A percentile compares a stretch with the other conserved stretches of the same genome.
These are phyloP conservation scores for Colletotrichum phormii DNA, from an alignment of 2,329 filamentous ascomycete genomes.

Conservation along the genomic window DNA sequence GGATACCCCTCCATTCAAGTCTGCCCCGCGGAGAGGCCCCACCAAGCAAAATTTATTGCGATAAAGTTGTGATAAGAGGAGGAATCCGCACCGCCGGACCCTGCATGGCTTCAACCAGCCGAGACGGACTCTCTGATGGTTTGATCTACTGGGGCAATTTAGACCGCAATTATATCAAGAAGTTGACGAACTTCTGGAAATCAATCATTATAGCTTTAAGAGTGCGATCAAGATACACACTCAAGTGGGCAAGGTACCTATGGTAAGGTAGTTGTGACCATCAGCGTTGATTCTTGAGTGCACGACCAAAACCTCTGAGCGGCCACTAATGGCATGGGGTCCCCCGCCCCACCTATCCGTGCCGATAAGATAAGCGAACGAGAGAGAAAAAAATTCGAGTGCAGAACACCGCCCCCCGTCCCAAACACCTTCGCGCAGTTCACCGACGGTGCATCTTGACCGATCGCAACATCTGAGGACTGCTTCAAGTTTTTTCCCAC, in stretches of 20 bases:
- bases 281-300: not conserved
- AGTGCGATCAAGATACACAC: too few species aligned
- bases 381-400: slow-evolving; percentile 37
- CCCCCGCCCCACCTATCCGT: slow-evolving; percentile 1
- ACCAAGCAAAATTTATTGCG: slow-evolving; percentile 9
- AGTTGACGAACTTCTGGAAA: not conserved
- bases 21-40: slow-evolving; percentile 34
- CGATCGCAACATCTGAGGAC: slow-evolving; percentile 36
- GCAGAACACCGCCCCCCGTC: slow-evolving; percentile 16
- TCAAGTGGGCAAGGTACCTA: too few species aligned
- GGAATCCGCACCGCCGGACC: not conserved
- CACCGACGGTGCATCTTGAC: slow-evolving; percentile 28
- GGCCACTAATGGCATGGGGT: not conserved
- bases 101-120: not conserved
- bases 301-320: not conserved
- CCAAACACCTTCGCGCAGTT: slow-evolving; percentile 17
- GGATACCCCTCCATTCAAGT: slow-evolving; percentile 25
- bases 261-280: too few species aligned
- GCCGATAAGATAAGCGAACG: slow-evolving; percentile 42
- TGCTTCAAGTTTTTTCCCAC: slow-evolving; percentile 22
- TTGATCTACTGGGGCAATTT: not conserved
- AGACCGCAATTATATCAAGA: not conserved
- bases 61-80: not conserved
- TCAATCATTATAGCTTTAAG: too few species aligned
- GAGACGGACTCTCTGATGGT: not conserved